Conservation (phyloP, 805 yeast genomes). For the Sugiyamaella americana region DNA sequence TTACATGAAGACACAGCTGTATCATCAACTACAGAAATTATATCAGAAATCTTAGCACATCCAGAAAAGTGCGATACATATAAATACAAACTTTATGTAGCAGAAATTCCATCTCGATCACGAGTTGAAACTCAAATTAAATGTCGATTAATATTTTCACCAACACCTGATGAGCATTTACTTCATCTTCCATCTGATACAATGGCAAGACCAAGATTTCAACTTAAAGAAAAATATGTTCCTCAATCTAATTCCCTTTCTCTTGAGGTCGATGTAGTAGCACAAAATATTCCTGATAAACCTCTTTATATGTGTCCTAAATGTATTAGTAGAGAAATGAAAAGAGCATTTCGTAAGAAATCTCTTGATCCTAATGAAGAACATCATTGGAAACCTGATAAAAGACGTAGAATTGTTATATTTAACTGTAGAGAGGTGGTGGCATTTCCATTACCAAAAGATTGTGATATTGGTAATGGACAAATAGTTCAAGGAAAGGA, state of each 20-base stretch:
- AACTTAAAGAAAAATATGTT: conserved; percentile 39
- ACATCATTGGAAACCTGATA: conserved; percentile 70
- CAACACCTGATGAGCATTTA: conserved; percentile 68
- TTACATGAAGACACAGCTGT: neutral
- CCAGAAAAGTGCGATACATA: conserved; percentile 4
- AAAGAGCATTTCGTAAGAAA: conserved; percentile 90
- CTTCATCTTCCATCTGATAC: conserved; percentile 82
- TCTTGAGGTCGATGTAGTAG: conserved; percentile 73
- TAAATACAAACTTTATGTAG: conserved; percentile 17
- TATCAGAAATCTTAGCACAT: conserved; percentile 3
- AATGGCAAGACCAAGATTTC: conserved; percentile 78
- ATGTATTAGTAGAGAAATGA: conserved; percentile 88
- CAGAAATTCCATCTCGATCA: conserved; percentile 67
- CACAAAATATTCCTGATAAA: conserved; percentile 38
- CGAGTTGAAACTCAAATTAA: conserved; percentile 97
- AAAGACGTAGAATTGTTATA: conserved; percentile 74
- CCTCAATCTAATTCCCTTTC: conserved; percentile 28
- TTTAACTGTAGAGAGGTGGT: conserved; percentile 88
- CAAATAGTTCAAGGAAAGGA: conserved; percentile 29
- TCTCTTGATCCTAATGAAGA: conserved; percentile 64
- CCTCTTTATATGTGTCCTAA: conserved; percentile 75
- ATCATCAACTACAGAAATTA: neutral
- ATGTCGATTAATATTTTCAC: conserved; percentile 58
- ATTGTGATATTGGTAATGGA: conserved; percentile 13
- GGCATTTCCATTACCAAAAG: conserved; percentile 38